phyloP scores from a whole-genome alignment of 208 protist species.

The Acanthamoeba triangularis region DNA sequence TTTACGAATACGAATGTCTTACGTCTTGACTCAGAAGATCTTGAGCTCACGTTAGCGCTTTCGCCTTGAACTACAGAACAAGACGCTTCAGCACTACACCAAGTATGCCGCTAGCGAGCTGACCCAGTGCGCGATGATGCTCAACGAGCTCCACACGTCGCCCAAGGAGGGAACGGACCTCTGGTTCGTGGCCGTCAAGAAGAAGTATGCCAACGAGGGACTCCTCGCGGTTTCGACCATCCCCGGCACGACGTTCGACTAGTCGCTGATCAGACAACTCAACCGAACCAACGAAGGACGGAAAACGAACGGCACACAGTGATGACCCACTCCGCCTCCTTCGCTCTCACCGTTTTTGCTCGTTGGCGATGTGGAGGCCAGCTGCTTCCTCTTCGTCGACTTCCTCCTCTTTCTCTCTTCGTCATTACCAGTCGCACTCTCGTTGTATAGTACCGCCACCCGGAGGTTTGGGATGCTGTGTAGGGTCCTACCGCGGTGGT shows the following conservation, averaged over 20 bases:
- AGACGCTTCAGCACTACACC: conserved; percentile 69
- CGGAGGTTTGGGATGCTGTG: conserved; percentile 14
- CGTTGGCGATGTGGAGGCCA: background rate
- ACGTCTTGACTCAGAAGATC: background rate
- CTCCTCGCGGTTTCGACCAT: conserved; percentile 39
- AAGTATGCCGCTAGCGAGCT: conserved; percentile 19
- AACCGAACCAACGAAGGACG: background rate
- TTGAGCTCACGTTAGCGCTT: background rate
- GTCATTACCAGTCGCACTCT: background rate
- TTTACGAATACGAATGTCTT: background rate
- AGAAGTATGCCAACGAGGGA: conserved; percentile 67
- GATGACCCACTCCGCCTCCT: background rate
- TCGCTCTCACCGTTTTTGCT: background rate
- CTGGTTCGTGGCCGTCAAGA: conserved; percentile 39
- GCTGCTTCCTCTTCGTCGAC: background rate
- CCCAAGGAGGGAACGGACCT: conserved; percentile 27
- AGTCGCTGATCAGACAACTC: background rate
- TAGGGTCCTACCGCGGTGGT: conserved; percentile 40
- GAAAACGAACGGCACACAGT: background rate
- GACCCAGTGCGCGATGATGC: background rate
- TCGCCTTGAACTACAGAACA: conserved; percentile 11
- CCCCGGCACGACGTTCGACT: conserved; percentile 44
- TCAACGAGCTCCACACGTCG: conserved; percentile 54
- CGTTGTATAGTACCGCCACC: conserved; percentile 57
- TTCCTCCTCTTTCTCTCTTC: background rate